A percentile compares a stretch with the other conserved stretches of the same genome.
Evolutionary conservation across 306 rosid genomes (phyloP).

Genomic region (Trifolium fragiferum): DNA sequence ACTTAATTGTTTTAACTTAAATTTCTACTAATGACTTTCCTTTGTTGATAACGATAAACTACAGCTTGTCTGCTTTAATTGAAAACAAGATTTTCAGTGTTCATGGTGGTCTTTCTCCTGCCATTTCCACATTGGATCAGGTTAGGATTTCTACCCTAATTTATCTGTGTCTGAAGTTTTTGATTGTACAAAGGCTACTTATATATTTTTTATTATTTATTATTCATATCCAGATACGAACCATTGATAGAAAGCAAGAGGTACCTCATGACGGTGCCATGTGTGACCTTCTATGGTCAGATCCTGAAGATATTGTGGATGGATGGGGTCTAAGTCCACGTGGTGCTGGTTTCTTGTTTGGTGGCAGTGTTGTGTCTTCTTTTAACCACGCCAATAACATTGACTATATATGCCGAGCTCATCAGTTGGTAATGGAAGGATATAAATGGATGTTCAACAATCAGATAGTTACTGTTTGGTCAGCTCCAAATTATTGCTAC

Average conservation of each 20-base stretch:
- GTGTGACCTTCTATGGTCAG: slow-evolving; percentile 99
- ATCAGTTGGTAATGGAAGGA: slow-evolving; percentile 99
- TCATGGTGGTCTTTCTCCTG: slow-evolving; percentile 99
- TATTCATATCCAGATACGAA: slow-evolving; percentile 68
- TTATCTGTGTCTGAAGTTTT: slow-evolving; percentile 29
- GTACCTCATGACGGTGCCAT: slow-evolving; percentile 99
- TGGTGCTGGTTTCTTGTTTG: slow-evolving; percentile 97
- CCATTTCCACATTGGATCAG: slow-evolving; percentile 94
- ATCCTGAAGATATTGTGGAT: slow-evolving; percentile 98
- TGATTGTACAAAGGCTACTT: slow-evolving; percentile 22
- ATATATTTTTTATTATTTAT: background rate
- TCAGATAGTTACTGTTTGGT: slow-evolving; percentile 99
- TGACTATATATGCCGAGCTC: slow-evolving; percentile 97
- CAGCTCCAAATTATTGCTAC: slow-evolving; percentile 99
- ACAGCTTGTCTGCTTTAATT: slow-evolving; percentile 93
- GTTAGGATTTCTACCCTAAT: slow-evolving; percentile 49
- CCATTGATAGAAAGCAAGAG: slow-evolving; percentile 97
- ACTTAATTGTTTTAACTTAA: slow-evolving; percentile 28
- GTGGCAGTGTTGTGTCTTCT: slow-evolving; percentile 85
- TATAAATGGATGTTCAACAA: slow-evolving; percentile 98
- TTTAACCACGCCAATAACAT: slow-evolving; percentile 94
- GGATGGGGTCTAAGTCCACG: slow-evolving; percentile 99
- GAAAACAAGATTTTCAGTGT: slow-evolving; percentile 95
- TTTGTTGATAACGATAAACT: slow-evolving; percentile 36
- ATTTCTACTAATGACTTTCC: slow-evolving; percentile 34